Evolutionary conservation across 306 rosid genomes (phyloP).

Genomic region (Dryas alaskensis): DNA sequence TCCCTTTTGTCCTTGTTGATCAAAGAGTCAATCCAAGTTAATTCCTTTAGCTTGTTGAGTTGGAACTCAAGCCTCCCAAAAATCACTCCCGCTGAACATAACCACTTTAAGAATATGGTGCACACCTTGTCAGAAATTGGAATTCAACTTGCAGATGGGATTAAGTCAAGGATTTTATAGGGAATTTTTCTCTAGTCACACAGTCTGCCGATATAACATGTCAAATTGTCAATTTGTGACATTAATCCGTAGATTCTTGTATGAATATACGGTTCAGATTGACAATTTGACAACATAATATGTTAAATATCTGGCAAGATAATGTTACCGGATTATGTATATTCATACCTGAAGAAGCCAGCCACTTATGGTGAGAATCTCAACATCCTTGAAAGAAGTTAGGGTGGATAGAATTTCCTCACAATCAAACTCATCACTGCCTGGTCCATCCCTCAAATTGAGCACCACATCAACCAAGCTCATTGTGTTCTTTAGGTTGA

Average conservation of each 20-base stretch:
- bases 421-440: slow-evolving; percentile 20
- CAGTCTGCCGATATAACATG: too few species aligned
- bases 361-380: slow-evolving; percentile 24
- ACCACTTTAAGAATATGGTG: slow-evolving; percentile 18
- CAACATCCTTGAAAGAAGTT: slow-evolving; percentile 23
- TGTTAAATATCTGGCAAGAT: too few species aligned
- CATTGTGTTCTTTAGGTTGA: neutral
- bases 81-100: slow-evolving; percentile 29
- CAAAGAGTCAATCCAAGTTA: slow-evolving; percentile 18
- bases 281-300: neutral
- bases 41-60: slow-evolving; percentile 19
- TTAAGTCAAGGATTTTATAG: too few species aligned
- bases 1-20: slow-evolving; percentile 23
- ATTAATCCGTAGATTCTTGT: too few species aligned
- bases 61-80: slow-evolving; percentile 22
- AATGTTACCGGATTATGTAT: neutral
- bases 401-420: slow-evolving; percentile 20
- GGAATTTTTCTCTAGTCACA: too few species aligned
- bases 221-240: too few species aligned
- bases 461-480: slow-evolving; percentile 20
- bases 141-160: too few species aligned
- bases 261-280: neutral
- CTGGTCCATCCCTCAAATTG: slow-evolving; percentile 17
- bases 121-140: neutral
- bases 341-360: slow-evolving; percentile 34